These are phyloP conservation scores for Sphaerosporella brunnea DNA, from an alignment of 495 filamentous ascomycete species.

Conservation along the genomic window DNA sequence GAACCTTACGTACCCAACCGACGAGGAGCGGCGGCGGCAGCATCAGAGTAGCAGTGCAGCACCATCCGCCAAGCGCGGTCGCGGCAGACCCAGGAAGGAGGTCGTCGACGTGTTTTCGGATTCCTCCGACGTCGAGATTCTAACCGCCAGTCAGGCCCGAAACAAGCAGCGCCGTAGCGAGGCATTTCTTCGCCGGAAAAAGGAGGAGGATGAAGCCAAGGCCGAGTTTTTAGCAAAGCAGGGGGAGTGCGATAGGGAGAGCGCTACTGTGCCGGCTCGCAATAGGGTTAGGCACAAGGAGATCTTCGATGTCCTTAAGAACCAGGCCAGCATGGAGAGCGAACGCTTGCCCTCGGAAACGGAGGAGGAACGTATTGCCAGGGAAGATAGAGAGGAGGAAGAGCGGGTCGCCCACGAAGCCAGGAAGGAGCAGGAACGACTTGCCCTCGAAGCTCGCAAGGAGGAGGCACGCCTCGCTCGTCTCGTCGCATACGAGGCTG, in stretches of 20 bases:
- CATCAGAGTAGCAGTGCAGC: no score
- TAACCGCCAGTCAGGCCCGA: not conserved
- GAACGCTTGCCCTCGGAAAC: not conserved
- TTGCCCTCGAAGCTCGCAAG: not conserved
- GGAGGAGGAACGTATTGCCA: not conserved
- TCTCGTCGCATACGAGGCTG: not conserved
- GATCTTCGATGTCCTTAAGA: not conserved
- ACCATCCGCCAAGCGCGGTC: no score
- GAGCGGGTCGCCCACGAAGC: not conserved
- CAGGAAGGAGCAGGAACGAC: not conserved
- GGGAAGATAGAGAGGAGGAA: not conserved
- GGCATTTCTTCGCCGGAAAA: not conserved
- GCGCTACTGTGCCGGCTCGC: not conserved
- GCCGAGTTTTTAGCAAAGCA: not conserved
- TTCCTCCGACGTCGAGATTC: not conserved
- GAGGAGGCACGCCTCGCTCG: not conserved
- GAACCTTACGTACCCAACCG: no score
- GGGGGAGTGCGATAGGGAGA: not conserved
- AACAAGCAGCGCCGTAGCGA: not conserved
- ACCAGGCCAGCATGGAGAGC: not conserved
- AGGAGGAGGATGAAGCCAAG: conserved; percentile 2
- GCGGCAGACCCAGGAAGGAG: not conserved
- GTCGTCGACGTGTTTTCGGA: not conserved
- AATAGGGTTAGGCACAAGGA: not conserved
- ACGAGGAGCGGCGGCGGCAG: no score